phyloP scores from a whole-genome alignment of 305 asterid species.

The Fraxinus nigra region DNA sequence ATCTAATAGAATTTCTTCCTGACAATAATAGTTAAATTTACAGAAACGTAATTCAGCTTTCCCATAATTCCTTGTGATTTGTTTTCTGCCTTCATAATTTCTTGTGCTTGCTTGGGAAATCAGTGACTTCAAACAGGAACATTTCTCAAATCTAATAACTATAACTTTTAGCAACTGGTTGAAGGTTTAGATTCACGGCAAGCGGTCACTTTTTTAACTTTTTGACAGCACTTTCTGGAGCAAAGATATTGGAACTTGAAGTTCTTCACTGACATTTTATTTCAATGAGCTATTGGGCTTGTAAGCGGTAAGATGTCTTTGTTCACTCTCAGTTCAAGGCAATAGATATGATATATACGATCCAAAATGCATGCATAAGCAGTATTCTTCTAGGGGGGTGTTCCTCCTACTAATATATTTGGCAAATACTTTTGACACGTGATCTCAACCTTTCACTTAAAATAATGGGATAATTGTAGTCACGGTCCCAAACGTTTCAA shows the following conservation, averaged over 20 bases:
- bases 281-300: background rate
- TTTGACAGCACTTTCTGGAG: conserved; percentile 13
- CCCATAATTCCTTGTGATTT: too few species aligned
- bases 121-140: too few species aligned
- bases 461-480: background rate
- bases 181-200: background rate
- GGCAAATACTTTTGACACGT: background rate
- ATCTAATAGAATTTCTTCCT: too few species aligned
- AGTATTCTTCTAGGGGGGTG: background rate
- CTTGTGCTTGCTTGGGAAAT: too few species aligned
- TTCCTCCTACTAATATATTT: background rate
- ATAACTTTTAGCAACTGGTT: background rate
- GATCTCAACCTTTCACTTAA: background rate
- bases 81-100: too few species aligned
- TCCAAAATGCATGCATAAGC: background rate
- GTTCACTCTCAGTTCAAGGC: background rate
- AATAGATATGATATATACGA: background rate
- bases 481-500: background rate
- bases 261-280: background rate
- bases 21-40: too few species aligned
- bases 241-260: conserved; percentile 1
- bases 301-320: background rate
- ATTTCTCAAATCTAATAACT: background rate
- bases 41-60: too few species aligned
- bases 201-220: background rate